These are phyloP conservation scores for Rhizopus arrhizus DNA, from an alignment of 371 early-diverging fungal species.

Conservation along the genomic window DNA sequence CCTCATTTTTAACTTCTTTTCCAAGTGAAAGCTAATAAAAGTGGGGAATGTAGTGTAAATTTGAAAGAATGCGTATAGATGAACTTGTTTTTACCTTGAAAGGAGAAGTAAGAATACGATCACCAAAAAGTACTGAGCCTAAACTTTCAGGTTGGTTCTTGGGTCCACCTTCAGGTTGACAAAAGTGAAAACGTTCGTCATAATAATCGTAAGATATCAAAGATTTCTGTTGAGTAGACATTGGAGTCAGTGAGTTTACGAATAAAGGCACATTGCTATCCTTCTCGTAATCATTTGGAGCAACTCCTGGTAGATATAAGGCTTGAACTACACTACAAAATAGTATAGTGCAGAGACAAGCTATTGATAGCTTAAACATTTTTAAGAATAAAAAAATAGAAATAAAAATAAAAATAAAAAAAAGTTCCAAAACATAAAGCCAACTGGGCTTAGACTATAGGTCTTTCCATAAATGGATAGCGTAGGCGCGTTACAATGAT, in stretches of 20 bases:
- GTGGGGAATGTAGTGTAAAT: background rate
- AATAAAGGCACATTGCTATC: conserved; percentile 72
- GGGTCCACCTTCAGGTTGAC: conserved; percentile 71
- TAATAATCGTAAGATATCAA: conserved; percentile 89
- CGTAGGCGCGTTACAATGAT: too few relatives aligned
- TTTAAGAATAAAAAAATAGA: background rate
- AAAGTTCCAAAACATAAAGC: too few relatives aligned
- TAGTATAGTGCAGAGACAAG: background rate
- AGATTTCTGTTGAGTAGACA: conserved; percentile 64
- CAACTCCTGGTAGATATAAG: conserved; percentile 94
- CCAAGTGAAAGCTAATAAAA: conserved; percentile 27
- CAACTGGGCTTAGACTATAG: too few relatives aligned
- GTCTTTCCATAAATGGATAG: too few relatives aligned
- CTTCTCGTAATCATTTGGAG: conserved; percentile 82
- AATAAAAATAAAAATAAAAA: too few relatives aligned
- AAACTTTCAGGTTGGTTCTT: conserved; percentile 79
- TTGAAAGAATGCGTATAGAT: background rate
- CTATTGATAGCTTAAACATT: background rate
- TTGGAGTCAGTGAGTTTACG: conserved; percentile 91
- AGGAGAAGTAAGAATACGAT: conserved; percentile 85
- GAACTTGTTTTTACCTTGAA: conserved; percentile 65
- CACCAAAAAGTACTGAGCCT: conserved; percentile 95
- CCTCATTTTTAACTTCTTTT: conserved; percentile 56
- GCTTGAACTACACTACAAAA: conserved; percentile 30
- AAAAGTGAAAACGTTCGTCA: conserved; percentile 82